Evolutionary conservation across 2,329 filamentous ascomycete species (phyloP).

Genomic region (Beauveria asiatica): DNA sequence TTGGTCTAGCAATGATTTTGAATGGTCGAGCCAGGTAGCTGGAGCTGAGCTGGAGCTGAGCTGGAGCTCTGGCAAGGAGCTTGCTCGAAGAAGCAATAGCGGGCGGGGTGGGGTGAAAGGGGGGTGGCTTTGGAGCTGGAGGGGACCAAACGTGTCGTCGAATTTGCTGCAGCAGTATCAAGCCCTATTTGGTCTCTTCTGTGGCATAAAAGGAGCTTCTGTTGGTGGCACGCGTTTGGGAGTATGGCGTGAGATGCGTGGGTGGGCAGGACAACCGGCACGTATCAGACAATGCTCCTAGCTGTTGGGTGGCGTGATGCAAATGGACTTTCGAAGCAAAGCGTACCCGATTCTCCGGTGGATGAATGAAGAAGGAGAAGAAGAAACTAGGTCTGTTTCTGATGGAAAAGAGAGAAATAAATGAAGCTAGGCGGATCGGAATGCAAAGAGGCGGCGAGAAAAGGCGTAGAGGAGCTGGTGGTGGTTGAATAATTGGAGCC

Average conservation of each 20-base stretch:
- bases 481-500: background rate
- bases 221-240: background rate
- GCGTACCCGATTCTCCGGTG: background rate
- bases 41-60: background rate
- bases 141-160: slow-evolving; percentile 2
- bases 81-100: slow-evolving; percentile 7
- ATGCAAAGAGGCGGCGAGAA: background rate
- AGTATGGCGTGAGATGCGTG: background rate
- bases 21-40: slow-evolving; percentile 9
- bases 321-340: background rate
- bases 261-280: background rate
- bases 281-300: background rate
- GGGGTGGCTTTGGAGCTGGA: slow-evolving; percentile 8
- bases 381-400: background rate
- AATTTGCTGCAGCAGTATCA: background rate
- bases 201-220: background rate
- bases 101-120: slow-evolving; percentile 9
- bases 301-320: background rate
- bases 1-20: background rate
- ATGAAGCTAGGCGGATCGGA: background rate
- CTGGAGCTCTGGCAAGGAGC: background rate
- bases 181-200: background rate
- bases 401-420: background rate
- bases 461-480: background rate
- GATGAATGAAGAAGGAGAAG: background rate